Conservation (phyloP, 306 rosid genomes). For the Luffa aegyptiaca region DNA sequence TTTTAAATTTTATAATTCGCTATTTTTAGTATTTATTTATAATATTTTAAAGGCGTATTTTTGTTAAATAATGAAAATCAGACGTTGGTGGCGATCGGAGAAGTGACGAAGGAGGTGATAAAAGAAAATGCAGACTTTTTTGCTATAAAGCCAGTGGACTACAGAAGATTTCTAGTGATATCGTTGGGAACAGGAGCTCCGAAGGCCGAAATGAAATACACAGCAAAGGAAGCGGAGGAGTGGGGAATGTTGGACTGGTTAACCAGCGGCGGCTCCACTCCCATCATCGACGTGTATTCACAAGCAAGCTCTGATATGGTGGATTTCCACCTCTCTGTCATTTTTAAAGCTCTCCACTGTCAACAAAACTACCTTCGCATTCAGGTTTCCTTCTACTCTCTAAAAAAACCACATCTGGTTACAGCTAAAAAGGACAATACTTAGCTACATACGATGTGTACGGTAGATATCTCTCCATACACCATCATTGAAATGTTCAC, state of each 20-base stretch:
- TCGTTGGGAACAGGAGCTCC: slow-evolving; percentile 46
- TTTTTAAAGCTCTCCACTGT: slow-evolving; percentile 16
- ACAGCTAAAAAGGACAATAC: too few relatives aligned
- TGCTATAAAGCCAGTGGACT: slow-evolving; percentile 17
- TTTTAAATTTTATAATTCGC: too few relatives aligned
- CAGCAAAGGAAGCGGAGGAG: slow-evolving; percentile 19
- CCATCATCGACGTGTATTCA: slow-evolving; percentile 16
- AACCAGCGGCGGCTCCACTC: slow-evolving; percentile 22
- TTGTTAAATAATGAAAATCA: neutral
- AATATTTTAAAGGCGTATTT: neutral
- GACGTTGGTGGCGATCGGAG: slow-evolving; percentile 41
- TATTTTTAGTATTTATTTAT: too few relatives aligned
- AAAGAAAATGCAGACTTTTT: slow-evolving; percentile 13
- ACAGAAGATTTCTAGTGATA: slow-evolving; percentile 26
- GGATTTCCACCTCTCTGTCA: slow-evolving; percentile 18
- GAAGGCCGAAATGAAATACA: slow-evolving; percentile 14
- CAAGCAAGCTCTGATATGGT: slow-evolving; percentile 17
- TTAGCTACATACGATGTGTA: too few relatives aligned
- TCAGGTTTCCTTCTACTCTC: slow-evolving; percentile 8
- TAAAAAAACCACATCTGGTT: too few relatives aligned
- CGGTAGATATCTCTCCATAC: too few relatives aligned
- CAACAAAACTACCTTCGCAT: slow-evolving; percentile 33
- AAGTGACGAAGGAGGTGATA: slow-evolving; percentile 31
- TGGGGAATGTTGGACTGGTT: slow-evolving; percentile 36
- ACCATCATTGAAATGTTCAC: too few relatives aligned